Conservation (phyloP, 768 basidiomycete species). For the Leucogyrophana mollusca region DNA sequence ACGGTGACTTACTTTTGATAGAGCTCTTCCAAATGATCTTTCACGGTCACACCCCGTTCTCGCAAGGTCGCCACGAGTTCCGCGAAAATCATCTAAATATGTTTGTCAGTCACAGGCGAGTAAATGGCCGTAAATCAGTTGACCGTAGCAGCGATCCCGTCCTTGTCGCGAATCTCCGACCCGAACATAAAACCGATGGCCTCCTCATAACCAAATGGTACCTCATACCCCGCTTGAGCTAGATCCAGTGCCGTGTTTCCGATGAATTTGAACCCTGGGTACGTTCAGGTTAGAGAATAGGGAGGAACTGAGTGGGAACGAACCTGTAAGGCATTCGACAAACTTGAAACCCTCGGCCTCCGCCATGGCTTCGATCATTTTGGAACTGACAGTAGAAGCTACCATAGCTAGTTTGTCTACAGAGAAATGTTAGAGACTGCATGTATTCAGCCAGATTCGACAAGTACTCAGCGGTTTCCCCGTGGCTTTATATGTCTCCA, state of each 20-base stretch:
- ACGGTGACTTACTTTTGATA: slow-evolving; percentile 51
- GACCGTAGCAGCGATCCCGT: slow-evolving; percentile 82
- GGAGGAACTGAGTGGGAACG: slow-evolving; percentile 4
- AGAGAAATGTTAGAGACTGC: slow-evolving; percentile 38
- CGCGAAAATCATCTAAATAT: slow-evolving; percentile 59
- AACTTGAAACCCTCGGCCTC: slow-evolving; percentile 77
- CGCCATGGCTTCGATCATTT: slow-evolving; percentile 84
- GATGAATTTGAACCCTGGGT: slow-evolving; percentile 83
- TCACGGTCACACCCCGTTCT: slow-evolving; percentile 51
- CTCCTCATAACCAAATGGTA: slow-evolving; percentile 87
- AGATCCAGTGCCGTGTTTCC: slow-evolving; percentile 78
- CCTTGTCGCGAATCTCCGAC: slow-evolving; percentile 77
- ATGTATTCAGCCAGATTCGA: slow-evolving; percentile 39
- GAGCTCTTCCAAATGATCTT: slow-evolving; percentile 56
- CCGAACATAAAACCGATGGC: slow-evolving; percentile 93
- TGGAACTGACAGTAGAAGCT: slow-evolving; percentile 87
- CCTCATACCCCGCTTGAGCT: slow-evolving; percentile 62
- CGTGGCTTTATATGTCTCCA: slow-evolving; percentile 43
- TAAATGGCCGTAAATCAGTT: slow-evolving; percentile 11
- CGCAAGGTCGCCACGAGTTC: slow-evolving; percentile 59
- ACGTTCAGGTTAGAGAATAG: too few relatives aligned
- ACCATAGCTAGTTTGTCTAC: slow-evolving; percentile 76
- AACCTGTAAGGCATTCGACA: slow-evolving; percentile 82
- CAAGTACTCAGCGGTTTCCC: slow-evolving; percentile 45
- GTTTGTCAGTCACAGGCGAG: slow-evolving; percentile 3